These are phyloP conservation scores for Smithsoniella earleae DNA, from an alignment of 163 green algal species.

Conservation along the genomic window DNA sequence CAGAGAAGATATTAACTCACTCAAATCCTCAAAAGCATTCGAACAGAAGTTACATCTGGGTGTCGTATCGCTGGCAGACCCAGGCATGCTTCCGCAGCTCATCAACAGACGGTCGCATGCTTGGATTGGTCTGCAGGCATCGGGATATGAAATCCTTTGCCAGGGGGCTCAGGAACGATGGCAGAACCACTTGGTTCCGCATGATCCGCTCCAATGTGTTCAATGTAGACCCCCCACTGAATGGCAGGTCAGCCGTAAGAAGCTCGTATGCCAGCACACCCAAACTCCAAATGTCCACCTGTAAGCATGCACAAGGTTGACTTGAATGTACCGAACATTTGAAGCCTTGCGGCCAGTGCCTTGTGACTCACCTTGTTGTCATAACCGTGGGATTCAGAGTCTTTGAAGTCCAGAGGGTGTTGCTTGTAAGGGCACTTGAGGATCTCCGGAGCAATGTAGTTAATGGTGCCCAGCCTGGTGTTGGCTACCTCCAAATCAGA, in stretches of 20 bases:
- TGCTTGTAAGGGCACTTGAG: constrained; percentile 39
- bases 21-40: no score
- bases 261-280: constrained; percentile 28
- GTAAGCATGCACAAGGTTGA: not conserved
- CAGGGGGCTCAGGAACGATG: constrained; percentile 12
- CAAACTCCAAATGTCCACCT: constrained; percentile 29
- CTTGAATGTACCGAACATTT: no score
- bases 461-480: constrained; percentile 46
- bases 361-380: constrained; percentile 41
- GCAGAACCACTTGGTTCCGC: constrained; percentile 14
- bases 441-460: constrained; percentile 50
- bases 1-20: no score
- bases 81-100: constrained; percentile 16
- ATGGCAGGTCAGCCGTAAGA: constrained; percentile 11
- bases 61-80: not conserved
- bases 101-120: not conserved
- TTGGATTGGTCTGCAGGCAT: constrained; percentile 6
- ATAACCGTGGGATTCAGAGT: constrained; percentile 42
- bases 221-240: not conserved
- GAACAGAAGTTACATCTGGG: not conserved
- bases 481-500: constrained; percentile 47
- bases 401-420: constrained; percentile 49
- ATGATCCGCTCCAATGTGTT: constrained; percentile 29
- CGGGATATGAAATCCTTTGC: constrained; percentile 17
- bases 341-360: no score